A percentile compares a stretch with the other conserved stretches of the same genome.
These are phyloP conservation scores for Monilinia fructicola DNA, from an alignment of 2,329 filamentous ascomycete genomes.

Conservation along the genomic window DNA sequence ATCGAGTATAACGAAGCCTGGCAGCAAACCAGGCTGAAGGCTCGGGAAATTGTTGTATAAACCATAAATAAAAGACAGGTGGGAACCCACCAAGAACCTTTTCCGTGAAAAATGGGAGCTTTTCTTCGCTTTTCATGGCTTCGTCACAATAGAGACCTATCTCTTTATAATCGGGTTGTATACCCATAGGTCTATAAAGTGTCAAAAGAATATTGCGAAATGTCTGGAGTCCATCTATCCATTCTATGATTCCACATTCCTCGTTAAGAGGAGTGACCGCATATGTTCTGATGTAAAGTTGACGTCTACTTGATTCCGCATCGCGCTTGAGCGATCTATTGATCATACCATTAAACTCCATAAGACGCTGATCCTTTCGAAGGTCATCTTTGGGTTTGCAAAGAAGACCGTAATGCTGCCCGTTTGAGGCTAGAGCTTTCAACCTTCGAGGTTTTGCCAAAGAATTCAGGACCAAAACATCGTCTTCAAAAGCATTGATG, in stretches of 20 bases:
- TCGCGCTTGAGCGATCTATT: constrained; percentile 91
- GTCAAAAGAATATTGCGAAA: constrained; percentile 85
- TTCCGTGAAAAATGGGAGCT: constrained; percentile 70
- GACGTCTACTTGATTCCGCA: constrained; percentile 82
- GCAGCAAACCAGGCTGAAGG: constrained; percentile 90
- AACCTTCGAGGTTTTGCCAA: constrained; percentile 90
- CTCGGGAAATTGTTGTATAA: constrained; percentile 90
- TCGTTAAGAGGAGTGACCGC: constrained; percentile 96
- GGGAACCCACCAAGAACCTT: constrained; percentile 67
- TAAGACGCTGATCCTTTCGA: constrained; percentile 93
- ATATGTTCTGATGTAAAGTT: constrained; percentile 95
- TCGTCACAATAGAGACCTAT: constrained; percentile 65
- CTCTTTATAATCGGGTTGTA: constrained; percentile 66
- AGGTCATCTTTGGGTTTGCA: constrained; percentile 99
- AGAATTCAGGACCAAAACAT: constrained; percentile 86
- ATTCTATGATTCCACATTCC: constrained; percentile 96
- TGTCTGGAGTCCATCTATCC: constrained; percentile 94
- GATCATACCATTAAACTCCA: constrained; percentile 99
- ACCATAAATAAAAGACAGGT: constrained; percentile 88
- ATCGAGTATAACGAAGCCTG: constrained; percentile 84
- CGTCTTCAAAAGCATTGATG: constrained; percentile 77
- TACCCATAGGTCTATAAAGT: constrained; percentile 73
- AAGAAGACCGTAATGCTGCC: constrained; percentile 81
- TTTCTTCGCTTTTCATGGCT: constrained; percentile 56
- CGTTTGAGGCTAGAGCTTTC: constrained; percentile 84